Evolutionary conservation across 805 yeast genomes (phyloP), one percentile per base, ranked within the genome.

Genomic region (Monosporozyma siamensis): DNA sequence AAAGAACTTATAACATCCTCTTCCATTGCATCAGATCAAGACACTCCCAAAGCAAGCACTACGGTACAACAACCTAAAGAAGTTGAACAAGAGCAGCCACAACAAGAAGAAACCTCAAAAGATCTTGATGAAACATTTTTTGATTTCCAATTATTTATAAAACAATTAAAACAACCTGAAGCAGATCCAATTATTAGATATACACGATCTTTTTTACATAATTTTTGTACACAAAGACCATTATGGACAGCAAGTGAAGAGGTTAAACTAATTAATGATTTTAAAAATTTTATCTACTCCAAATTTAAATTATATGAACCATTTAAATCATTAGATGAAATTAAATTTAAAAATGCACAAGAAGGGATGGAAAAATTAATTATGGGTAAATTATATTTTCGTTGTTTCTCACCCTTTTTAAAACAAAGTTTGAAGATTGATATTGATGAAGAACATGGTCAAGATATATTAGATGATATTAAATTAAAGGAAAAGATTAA

Each of bases 321-420:
- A 1, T 90, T 92, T 59, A 71, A 76, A 18, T 65, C 75, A 3
- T 71, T 86, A 67, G 78, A 77, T 14, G 74, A 70, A 2, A 68
- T 69, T 17, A 78, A 74, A 41, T 64, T 84, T 40, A 78, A 71
- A 30, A 87, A 89, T 55, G 80, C 95, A 2, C 67, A 80, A 50
- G 97, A 88, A 52, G 98, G 98, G 0, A 70, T 92, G 53, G 99
- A 92, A 61, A 92, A 92, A 60, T 70, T 92, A 34, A 71, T 94
- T 8, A 86, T 89, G 95, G 89, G 90, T 43, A 71, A 95, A 48
- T 63, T 94, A 2, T 89, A 87, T 59, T 69, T 70, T 1, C 76
- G 74, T 42, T 82, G 90, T 24, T 94, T 83, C 56, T 78, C 97
- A 0, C 97, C 97, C 0, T 65, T 59, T 14, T 54, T 68, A 25